Base-by-base conservation (phyloP, 129 eudicot species). In the Escallonia rubra region DNA sequence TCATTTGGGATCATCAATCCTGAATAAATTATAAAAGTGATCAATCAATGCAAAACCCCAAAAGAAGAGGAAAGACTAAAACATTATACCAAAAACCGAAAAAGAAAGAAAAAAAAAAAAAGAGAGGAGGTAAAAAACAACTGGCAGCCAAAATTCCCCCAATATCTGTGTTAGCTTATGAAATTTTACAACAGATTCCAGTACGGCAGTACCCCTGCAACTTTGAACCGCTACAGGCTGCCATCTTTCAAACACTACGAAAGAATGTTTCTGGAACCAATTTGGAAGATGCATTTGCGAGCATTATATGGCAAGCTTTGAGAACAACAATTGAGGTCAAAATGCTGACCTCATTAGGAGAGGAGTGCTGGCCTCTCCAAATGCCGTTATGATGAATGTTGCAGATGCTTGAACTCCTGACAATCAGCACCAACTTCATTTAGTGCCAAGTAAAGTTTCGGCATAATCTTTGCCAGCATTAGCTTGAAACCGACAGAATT, bases 401-500 rank as follows among this genome's bases (percentile, higher is more conserved):
- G 74, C 39, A 94, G 80, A 77, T 90, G 99, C 64, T 73, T 64
- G 76, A 94, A 94, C 71, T 87, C 94, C 3, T 85, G 71, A 74
- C 99, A 94, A 57, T 85, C 78, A 41, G 90, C 99, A 38, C 97
- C 99, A 5, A 85, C 77, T 74, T 81, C 87, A 61, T 61, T 68
- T 39, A 94, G 82, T 47, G 96, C 79, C 43, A 73, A 43, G 60
- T 76, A 59, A 85, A 94, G 99, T 73, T 76, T 94, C 3, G 94
- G 94, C 43, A 81, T 87, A 61, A 94, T 82, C 80, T 94, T 94
- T 38, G 83, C 81, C 70, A 94, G 73, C 97, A 90, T 89, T 55
- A 94, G 84, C 84, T 90, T 94, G 78, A 94, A 94, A 61, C 99
- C 99, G 73, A 94, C 96, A 40, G 99, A 89, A 82, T 91, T 94